These are phyloP conservation scores for Colletotrichum chlorophyti DNA, from an alignment of 2,329 filamentous ascomycete species.

Conservation along the genomic window DNA sequence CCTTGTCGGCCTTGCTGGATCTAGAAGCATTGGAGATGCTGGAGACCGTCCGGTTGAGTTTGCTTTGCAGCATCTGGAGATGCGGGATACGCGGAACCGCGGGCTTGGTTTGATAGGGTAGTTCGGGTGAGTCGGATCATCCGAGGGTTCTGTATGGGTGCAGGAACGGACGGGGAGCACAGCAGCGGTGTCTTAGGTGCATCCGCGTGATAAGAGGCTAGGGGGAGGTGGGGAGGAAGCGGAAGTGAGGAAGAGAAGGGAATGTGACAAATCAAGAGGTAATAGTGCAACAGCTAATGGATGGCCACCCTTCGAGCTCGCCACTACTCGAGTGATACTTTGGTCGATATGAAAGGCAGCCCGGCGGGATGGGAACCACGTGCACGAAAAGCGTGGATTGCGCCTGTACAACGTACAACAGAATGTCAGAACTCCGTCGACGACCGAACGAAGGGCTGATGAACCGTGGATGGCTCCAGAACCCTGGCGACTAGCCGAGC, in stretches of 20 bases:
- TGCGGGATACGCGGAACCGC: slow-evolving; percentile 4
- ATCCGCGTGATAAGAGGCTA: slow-evolving; percentile 3
- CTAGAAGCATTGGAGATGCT: slow-evolving; percentile 6
- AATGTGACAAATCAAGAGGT: slow-evolving; percentile 23
- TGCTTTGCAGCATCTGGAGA: slow-evolving; percentile 14
- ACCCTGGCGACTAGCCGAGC: too few species aligned
- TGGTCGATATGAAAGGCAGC: not conserved
- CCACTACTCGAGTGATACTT: too few species aligned
- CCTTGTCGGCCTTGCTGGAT: not conserved
- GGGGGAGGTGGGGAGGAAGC: not conserved
- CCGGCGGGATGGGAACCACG: not conserved
- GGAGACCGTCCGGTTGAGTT: slow-evolving; percentile 12
- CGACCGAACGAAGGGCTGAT: too few species aligned
- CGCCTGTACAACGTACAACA: too few species aligned
- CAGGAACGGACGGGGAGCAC: not conserved
- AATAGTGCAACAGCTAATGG: too few species aligned
- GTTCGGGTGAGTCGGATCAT: not conserved
- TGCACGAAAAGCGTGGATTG: too few species aligned
- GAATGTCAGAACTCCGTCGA: too few species aligned
- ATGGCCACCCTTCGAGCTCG: too few species aligned
- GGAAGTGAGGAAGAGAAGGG: not conserved
- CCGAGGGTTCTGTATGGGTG: too few species aligned
- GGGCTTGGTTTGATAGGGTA: not conserved
- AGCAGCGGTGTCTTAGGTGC: not conserved
- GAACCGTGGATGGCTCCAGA: too few species aligned